Evolutionary conservation across 2,329 filamentous ascomycete genomes (phyloP), one percentile per base, ranked within the genome.

Genomic region (Exserohilum turcica): DNA sequence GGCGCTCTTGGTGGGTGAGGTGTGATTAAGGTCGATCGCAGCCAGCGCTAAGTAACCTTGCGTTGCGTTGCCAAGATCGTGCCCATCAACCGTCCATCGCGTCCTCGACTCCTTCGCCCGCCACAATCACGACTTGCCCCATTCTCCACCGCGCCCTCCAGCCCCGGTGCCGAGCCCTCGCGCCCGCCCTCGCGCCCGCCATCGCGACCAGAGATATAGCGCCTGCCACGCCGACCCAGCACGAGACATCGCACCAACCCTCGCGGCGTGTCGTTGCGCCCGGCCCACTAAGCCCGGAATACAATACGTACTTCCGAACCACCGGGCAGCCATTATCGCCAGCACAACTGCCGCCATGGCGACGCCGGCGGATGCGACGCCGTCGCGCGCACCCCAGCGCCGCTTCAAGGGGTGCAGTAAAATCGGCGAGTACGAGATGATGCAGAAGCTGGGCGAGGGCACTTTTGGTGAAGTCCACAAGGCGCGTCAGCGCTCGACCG

Each of bases 381-480:
- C 82, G 82, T 54, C 80, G 79, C 42, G 79, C 77, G 68, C 77
- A 76, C 54, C 74, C 62, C 71, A 83, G 74, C 71, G 78, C 74
- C 68, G 87, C 60, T 99, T 95, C 74, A 80, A 82, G 47, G 94
- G 94, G 57, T 97, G 93, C 79, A 94, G 92, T 43, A 86, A 84
- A 67, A 92, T 95, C 62, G 79, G 80, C 63, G 88, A 92, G 63
- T 95, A 94, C 73, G 89, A 92, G 64, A 79, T 94, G 32, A 78
- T 89, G 63, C 86, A 86, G 46, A 95, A 95, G 77, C 84, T 99
- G 50, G 93, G 93, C 64, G 93, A 97, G 74, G 93, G 93, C 56
- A 97, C 93, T 18, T 97, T 97, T 77, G 93, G 93, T 63, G 92
- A 97, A 78, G 94, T 97, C 33, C 91, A 96, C 75, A 94, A 93